Percentiles rank a stretch among this genome's conserved stretches.
Evolutionary conservation across 192 early-diverging fungal genomes (phyloP).

Genomic region (Rhizoclosmatium sp.): DNA sequence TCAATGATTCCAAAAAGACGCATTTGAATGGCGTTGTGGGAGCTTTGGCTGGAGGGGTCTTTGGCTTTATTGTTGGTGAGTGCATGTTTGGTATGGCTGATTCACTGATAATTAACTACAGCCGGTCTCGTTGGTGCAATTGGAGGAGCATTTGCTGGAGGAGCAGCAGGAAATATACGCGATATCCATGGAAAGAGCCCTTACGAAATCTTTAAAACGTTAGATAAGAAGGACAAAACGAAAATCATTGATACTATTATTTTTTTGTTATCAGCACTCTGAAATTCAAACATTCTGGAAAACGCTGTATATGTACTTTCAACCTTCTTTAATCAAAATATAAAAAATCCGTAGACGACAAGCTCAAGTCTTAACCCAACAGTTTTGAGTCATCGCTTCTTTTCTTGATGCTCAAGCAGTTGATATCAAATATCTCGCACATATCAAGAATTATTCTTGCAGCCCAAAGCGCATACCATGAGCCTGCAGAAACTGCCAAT

Average conservation of each 20-base stretch:
- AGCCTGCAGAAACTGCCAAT: constrained; percentile 29
- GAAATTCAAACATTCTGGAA: too few species aligned
- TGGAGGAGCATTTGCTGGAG: background rate
- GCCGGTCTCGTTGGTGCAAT: background rate
- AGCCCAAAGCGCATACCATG: constrained; percentile 45
- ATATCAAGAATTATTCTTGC: constrained; percentile 46
- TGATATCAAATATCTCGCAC: constrained; percentile 56
- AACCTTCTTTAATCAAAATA: too few species aligned
- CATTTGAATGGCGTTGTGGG: background rate
- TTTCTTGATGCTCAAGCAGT: constrained; percentile 43
- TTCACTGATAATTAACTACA: background rate
- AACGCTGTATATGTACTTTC: too few species aligned
- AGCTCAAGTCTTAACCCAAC: too few species aligned
- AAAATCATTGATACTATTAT: too few species aligned
- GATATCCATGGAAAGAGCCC: background rate
- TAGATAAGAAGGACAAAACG: too few species aligned
- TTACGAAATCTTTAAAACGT: background rate
- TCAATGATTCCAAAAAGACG: background rate
- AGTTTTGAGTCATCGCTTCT: background rate
- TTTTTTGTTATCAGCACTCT: too few species aligned
- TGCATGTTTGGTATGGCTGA: too few species aligned
- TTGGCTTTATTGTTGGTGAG: constrained; percentile 18
- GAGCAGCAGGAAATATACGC: background rate
- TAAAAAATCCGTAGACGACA: too few species aligned
- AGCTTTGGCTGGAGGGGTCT: background rate